phyloP scores from a whole-genome alignment of 139 green algal genomes.

The Ettlia oleoabundans region DNA sequence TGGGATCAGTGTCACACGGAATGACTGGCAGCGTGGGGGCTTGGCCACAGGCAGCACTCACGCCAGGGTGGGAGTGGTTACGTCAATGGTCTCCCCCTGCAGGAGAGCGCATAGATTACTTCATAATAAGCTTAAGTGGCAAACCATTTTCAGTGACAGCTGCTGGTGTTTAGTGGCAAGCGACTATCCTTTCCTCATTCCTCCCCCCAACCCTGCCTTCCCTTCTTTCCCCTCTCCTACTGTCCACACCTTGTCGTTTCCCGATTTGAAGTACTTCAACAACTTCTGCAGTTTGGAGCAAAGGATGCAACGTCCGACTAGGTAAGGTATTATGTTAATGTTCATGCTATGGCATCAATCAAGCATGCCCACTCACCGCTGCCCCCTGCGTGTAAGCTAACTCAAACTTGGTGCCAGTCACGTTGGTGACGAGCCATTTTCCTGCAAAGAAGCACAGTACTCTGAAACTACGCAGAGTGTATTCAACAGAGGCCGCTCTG shows the following conservation, averaged over 20 bases:
- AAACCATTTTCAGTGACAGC: too few relatives aligned
- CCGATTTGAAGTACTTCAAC: slow-evolving; percentile 45
- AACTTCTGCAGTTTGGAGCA: slow-evolving; percentile 29
- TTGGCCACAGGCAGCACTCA: too few relatives aligned
- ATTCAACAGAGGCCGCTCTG: neutral
- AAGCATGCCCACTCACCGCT: neutral
- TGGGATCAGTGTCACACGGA: too few relatives aligned
- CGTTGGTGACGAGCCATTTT: slow-evolving; percentile 29
- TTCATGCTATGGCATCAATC: neutral
- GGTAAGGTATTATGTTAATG: too few relatives aligned
- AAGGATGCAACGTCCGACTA: too few relatives aligned
- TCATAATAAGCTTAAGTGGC: too few relatives aligned
- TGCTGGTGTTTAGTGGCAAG: too few relatives aligned
- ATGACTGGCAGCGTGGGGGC: too few relatives aligned
- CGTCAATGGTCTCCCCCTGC: slow-evolving; percentile 13
- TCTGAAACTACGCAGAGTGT: neutral
- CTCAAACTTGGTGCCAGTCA: slow-evolving; percentile 37
- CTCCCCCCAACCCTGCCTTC: too few relatives aligned
- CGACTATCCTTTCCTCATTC: too few relatives aligned
- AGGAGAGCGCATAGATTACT: too few relatives aligned
- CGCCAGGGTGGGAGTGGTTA: slow-evolving; percentile 37
- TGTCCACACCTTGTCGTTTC: neutral
- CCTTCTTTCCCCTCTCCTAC: neutral
- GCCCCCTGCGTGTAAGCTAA: slow-evolving; percentile 38
- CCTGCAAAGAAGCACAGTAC: neutral